Conservation (phyloP, 495 filamentous ascomycete genomes). For the Xylaria intraflava region DNA sequence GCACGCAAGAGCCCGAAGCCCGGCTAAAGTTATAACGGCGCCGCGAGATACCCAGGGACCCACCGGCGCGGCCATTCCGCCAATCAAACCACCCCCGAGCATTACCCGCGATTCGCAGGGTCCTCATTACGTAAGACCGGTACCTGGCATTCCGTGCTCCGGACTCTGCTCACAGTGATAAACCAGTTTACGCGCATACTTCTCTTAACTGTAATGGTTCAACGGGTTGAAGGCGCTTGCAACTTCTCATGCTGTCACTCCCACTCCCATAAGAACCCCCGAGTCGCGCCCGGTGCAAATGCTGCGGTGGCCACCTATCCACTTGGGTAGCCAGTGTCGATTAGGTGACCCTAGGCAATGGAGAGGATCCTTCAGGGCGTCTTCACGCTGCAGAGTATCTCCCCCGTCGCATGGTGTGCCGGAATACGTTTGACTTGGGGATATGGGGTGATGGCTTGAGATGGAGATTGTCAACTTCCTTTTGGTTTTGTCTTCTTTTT, state of each 20-base stretch:
- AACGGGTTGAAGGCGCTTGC: conserved; percentile 43
- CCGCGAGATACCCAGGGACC: too few species aligned
- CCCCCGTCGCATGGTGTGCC: conserved; percentile 48
- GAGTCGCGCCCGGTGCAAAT: conserved; percentile 46
- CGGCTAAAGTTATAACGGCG: too few species aligned
- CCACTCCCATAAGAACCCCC: conserved; percentile 45
- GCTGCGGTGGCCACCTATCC: conserved; percentile 46
- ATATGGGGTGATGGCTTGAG: conserved; percentile 39
- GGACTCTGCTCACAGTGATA: too few species aligned
- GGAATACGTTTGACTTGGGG: conserved; percentile 47
- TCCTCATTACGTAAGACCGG: too few species aligned
- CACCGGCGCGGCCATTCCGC: too few species aligned
- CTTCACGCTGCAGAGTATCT: conserved; percentile 49
- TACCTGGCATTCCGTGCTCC: too few species aligned
- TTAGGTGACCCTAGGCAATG: conserved; percentile 44
- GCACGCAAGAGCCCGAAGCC: too few species aligned
- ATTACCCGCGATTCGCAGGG: too few species aligned
- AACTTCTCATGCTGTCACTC: conserved; percentile 35
- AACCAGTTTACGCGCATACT: too few species aligned
- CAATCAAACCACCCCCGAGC: too few species aligned
- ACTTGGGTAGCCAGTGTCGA: conserved; percentile 46
- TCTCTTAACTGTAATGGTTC: conserved; percentile 45
- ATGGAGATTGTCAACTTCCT: conserved; percentile 42
- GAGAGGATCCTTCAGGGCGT: conserved; percentile 45
- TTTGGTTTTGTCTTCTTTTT: conserved; percentile 31